Conservation (phyloP, 306 rosid genomes). For the Inga laurina region DNA sequence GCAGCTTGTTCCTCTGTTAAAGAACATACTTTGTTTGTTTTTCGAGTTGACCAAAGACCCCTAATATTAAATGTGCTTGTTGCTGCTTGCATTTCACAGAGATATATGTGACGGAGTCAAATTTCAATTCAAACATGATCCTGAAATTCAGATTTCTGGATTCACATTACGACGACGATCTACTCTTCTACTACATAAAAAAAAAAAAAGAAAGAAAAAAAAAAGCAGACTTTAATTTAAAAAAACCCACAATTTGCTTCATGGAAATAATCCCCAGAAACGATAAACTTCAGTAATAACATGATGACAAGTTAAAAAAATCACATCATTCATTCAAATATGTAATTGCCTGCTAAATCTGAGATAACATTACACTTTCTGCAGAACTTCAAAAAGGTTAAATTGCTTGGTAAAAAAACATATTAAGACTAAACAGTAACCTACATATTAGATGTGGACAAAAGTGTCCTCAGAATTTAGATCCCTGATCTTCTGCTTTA, state of each 20-base stretch:
- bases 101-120: not conserved
- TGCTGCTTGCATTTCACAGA: not conserved
- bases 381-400: not conserved
- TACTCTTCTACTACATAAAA: not conserved
- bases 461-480: not conserved
- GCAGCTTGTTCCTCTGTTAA: not conserved
- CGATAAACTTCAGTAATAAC: not conserved
- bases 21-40: not conserved
- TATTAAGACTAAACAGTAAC: not conserved
- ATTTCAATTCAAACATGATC: not conserved
- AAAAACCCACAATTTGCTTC: not conserved
- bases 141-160: not conserved
- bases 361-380: not conserved
- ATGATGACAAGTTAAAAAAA: not conserved
- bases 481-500: not conserved
- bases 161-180: not conserved
- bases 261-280: not conserved
- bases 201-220: not conserved
- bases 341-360: not conserved
- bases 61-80: not conserved
- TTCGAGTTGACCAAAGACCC: constrained; percentile 24
- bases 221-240: not conserved
- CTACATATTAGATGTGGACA: not conserved
- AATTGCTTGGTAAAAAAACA: not conserved
- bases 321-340: not conserved